These are phyloP conservation scores for Fagopyrum tataricum DNA, from an alignment of 148 eudicot genomes.

Conservation along the genomic window DNA sequence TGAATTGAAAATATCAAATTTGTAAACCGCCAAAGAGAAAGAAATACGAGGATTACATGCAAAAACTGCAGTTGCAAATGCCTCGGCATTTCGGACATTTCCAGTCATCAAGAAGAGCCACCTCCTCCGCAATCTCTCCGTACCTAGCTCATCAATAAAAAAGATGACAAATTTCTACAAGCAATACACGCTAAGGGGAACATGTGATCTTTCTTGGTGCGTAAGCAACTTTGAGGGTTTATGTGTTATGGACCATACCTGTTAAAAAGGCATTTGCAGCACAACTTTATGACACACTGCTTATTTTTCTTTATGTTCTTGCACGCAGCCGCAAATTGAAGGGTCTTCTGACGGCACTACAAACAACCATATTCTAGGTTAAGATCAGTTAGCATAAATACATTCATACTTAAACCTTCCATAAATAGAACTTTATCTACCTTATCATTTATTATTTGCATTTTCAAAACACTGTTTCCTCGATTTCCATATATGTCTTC, in stretches of 20 bases:
- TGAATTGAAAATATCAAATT: neutral
- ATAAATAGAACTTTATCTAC: no score
- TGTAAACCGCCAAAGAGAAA: neutral
- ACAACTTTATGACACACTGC: conserved; percentile 49
- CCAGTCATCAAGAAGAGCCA: conserved; percentile 50
- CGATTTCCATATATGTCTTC: no score
- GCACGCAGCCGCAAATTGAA: conserved; percentile 56
- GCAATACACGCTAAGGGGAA: neutral
- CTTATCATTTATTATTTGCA: no score
- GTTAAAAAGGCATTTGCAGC: conserved; percentile 71
- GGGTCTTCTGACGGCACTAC: conserved; percentile 88
- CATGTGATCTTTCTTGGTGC: neutral
- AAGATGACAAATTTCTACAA: neutral
- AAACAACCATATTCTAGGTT: conserved; percentile 11
- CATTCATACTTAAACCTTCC: no score
- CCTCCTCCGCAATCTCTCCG: conserved; percentile 73
- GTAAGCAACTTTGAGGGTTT: neutral
- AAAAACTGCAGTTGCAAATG: conserved; percentile 87
- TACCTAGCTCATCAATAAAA: conserved; percentile 38
- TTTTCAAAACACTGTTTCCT: no score
- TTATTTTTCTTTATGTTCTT: conserved; percentile 46
- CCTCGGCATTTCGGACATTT: conserved; percentile 80
- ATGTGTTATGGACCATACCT: conserved; percentile 34
- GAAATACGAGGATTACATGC: conserved; percentile 44
- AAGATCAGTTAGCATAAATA: neutral